Percentiles rank a stretch among this genome's conserved stretches.
Conservation (phyloP, 163 green algal genomes). For the Botryococcus braunii region DNA sequence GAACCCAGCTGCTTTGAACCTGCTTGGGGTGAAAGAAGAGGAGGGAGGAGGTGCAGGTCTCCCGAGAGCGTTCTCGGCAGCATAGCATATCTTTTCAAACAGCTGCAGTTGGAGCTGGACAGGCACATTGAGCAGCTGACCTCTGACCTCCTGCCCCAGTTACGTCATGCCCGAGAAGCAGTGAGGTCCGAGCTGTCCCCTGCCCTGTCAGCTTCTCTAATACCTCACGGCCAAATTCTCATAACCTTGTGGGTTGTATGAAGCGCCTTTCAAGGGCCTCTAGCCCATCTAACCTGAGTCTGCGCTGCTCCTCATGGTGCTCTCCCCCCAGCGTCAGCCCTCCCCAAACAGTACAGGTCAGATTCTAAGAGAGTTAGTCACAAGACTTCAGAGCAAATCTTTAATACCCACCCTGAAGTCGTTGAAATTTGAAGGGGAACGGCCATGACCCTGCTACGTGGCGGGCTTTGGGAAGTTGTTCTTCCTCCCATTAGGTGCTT, state of each 20-base stretch:
- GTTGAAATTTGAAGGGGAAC: too few relatives aligned
- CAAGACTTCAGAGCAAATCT: too few relatives aligned
- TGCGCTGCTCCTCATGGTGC: background rate
- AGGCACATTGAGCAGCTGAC: constrained; percentile 29
- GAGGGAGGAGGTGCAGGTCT: too few relatives aligned
- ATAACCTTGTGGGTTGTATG: background rate
- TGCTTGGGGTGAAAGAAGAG: too few relatives aligned
- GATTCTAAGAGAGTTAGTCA: too few relatives aligned
- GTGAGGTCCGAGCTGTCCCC: constrained; percentile 21
- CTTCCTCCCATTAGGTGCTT: too few relatives aligned
- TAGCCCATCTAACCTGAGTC: background rate
- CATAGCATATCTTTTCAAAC: constrained; percentile 23
- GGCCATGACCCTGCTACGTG: too few relatives aligned
- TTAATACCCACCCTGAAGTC: too few relatives aligned
- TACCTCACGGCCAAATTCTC: background rate
- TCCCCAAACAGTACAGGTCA: too few relatives aligned
- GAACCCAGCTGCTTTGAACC: too few relatives aligned
- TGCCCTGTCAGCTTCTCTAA: background rate
- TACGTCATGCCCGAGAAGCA: constrained; percentile 51
- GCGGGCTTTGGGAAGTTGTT: too few relatives aligned
- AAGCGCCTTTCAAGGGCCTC: background rate
- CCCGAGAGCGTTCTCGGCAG: constrained; percentile 50
- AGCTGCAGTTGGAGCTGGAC: constrained; percentile 39
- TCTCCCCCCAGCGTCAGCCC: background rate
- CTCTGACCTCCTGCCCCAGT: constrained; percentile 47